Conservation (phyloP, 106 monocot species). For the Phalaenopsis equestris region DNA sequence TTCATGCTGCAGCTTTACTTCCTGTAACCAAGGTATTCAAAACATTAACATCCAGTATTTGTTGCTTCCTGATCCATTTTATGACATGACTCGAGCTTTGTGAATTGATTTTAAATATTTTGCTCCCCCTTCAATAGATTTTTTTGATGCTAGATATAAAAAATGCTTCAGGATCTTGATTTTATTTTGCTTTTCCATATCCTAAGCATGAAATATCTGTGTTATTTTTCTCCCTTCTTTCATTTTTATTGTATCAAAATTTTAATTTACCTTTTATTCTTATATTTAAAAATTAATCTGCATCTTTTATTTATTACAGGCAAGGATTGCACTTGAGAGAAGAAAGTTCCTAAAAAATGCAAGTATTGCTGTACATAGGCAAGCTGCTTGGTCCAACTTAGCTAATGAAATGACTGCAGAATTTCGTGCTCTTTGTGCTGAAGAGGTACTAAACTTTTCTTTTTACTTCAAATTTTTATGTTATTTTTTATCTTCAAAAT, state of each 20-base stretch:
- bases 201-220: not conserved
- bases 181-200: not conserved
- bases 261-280: not conserved
- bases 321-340: constrained; percentile 92
- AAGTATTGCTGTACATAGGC: constrained; percentile 80
- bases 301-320: constrained; percentile 39
- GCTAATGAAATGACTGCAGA: constrained; percentile 98
- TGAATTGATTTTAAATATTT: not conserved
- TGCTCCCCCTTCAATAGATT: not conserved
- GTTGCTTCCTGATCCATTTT: not conserved
- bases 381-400: constrained; percentile 84
- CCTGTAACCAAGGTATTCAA: constrained; percentile 82
- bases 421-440: constrained; percentile 94
- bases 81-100: not conserved
- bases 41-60: not conserved
- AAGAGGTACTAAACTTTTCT: constrained; percentile 58
- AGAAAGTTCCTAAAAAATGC: constrained; percentile 93
- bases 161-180: not conserved
- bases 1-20: constrained; percentile 87
- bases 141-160: not conserved
- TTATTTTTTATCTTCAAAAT: constrained; percentile 4
- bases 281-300: not conserved
- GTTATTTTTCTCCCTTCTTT: not conserved
- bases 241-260: not conserved
- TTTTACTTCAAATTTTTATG: not conserved